Evolutionary conservation across 2,329 filamentous ascomycete genomes (phyloP), one percentile per base, ranked within the genome.

Genomic region (Ascocoryne sarcoides): DNA sequence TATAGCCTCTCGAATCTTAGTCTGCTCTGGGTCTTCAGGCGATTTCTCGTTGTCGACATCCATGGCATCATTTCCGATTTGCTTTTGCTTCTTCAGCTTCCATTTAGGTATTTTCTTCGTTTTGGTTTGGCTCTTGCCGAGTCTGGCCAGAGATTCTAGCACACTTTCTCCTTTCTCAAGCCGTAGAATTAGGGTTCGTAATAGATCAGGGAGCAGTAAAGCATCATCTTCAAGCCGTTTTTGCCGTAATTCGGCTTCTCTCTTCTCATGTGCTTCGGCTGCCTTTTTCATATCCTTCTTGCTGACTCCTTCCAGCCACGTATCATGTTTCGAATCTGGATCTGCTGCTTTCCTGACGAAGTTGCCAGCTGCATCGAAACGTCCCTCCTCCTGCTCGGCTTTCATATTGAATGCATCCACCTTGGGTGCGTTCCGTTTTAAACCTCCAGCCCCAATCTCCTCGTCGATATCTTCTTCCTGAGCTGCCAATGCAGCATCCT

Each of bases 341-440:
- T 98, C 92, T 7, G 67, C 75, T 0, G 89, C 89, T 62, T 93
- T 93, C 42, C 92, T 79, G 32, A 98, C 78, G 60, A 80, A 98
- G 61, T 96, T 98, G 8, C 90, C 90, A 1, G 80, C 69, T 52
- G 92, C 84, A 59, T 98, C 92, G 55, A 95, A 98, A 9, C 79
- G 75, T 1, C 92, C 92, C 52, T 96, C 90, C 57, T 96, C 88
- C 60, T 93, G 81, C 62, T 98, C 92, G 10, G 76, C 68, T 44
- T 77, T 79, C 71, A 98, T 84, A 58, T 98, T 96, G 71, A 98
- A 98, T 2, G 90, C 90, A 61, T 96, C 92, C 4, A 98, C 73
- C 60, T 92, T 86, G 2, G 92, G 92, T 2, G 92, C 92, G 61
- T 95, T 87, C 54, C 80, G 84, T 66, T 95, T 96, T 53, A 93